A percentile compares a stretch with the other conserved stretches of the same genome.
phyloP scores from a whole-genome alignment of 371 early-diverging fungal species.

The Capillidium heterosporum region DNA sequence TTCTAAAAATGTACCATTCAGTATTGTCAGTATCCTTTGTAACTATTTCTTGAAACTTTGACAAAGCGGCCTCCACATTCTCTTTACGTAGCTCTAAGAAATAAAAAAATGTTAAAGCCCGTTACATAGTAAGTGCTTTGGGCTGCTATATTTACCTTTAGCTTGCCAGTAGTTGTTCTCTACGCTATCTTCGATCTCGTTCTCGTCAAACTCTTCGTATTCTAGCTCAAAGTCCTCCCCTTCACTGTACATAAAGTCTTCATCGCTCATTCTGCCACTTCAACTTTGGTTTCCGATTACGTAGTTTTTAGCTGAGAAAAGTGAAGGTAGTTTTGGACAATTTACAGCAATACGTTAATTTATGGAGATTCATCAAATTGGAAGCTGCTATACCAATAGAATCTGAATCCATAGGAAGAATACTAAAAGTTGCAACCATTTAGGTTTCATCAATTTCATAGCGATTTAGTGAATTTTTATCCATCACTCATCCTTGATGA shows the following conservation, averaged over 20 bases:
- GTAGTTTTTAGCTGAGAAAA: too few species aligned
- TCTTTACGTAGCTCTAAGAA: slow-evolving; percentile 49
- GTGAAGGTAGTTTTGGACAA: too few species aligned
- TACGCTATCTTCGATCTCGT: slow-evolving; percentile 58
- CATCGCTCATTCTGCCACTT: slow-evolving; percentile 27
- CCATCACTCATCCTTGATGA: too few species aligned
- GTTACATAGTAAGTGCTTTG: neutral
- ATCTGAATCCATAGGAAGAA: too few species aligned
- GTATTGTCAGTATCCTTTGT: slow-evolving; percentile 56
- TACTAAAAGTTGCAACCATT: too few species aligned
- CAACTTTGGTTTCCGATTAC: too few species aligned
- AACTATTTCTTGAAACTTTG: slow-evolving; percentile 64
- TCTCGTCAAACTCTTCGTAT: slow-evolving; percentile 73
- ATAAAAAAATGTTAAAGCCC: slow-evolving; percentile 7
- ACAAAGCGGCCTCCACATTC: slow-evolving; percentile 65
- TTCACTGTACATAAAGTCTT: slow-evolving; percentile 28
- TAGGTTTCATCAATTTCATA: too few species aligned
- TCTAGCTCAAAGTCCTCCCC: slow-evolving; percentile 72
- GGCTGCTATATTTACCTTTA: slow-evolving; percentile 35
- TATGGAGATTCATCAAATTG: too few species aligned
- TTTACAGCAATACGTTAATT: too few species aligned
- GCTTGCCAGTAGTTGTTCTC: slow-evolving; percentile 94
- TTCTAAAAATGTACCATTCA: neutral
- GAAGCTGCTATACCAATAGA: too few species aligned
- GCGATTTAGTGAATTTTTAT: too few species aligned